phyloP scores from a whole-genome alignment of 441 rosid species.

The Theobroma grandiflorum region DNA sequence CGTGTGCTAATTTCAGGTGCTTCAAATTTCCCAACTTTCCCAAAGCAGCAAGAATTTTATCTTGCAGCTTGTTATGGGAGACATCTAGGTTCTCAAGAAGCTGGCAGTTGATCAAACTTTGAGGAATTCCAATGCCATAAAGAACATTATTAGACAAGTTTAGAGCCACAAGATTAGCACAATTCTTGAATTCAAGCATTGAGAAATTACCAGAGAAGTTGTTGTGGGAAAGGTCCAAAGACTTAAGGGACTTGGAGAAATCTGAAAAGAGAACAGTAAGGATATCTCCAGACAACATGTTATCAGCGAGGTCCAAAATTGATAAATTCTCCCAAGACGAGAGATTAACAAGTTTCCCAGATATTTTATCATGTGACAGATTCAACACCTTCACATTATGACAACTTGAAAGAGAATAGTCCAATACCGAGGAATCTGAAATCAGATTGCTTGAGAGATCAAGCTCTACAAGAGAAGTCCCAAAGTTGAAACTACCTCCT shows the following conservation, averaged over 20 bases:
- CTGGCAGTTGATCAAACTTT: conserved; percentile 13
- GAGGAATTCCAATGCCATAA: background rate
- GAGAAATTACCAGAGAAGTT: background rate
- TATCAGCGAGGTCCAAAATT: background rate
- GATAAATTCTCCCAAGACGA: background rate
- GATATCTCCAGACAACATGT: background rate
- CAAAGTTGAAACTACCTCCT: conserved; percentile 1
- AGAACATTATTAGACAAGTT: background rate
- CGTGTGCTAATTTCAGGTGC: conserved; percentile 4
- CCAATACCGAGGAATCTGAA: background rate
- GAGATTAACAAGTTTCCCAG: background rate
- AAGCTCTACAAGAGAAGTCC: background rate
- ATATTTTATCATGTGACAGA: background rate
- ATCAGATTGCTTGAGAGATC: conserved; percentile 1
- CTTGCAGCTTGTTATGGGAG: conserved; percentile 8
- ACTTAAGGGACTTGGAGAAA: background rate
- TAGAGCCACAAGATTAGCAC: background rate
- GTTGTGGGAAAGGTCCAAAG: conserved; percentile 9
- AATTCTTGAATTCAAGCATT: background rate
- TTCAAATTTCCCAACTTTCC: background rate
- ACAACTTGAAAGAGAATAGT: background rate
- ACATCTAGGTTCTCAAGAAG: conserved; percentile 19
- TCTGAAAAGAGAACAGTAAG: background rate
- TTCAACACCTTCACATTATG: background rate
- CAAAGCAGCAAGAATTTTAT: background rate